Evolutionary conservation across 2,329 filamentous ascomycete genomes (phyloP).

Genomic region (Fusarium protoensiforme): DNA sequence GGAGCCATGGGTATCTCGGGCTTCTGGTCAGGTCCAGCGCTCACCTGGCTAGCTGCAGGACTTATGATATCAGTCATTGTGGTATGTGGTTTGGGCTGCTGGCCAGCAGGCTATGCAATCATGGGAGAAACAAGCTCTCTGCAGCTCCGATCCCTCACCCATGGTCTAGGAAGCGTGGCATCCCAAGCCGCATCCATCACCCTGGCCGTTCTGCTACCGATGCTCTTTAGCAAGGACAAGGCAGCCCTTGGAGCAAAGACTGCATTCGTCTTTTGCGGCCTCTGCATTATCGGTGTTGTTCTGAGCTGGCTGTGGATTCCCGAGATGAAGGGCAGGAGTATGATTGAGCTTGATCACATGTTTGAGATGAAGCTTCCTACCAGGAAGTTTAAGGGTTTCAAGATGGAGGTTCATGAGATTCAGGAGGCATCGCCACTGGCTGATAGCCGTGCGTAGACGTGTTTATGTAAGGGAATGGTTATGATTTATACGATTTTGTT

Average conservation of each 20-base stretch:
- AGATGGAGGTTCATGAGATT: conserved; percentile 1
- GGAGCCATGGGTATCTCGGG: conserved; percentile 50
- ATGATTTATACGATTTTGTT: neutral
- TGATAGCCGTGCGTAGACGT: neutral
- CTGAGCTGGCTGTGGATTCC: conserved; percentile 41
- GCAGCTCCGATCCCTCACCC: conserved; percentile 38
- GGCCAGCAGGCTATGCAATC: conserved; percentile 55
- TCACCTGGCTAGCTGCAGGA: conserved; percentile 21
- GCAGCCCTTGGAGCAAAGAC: conserved; percentile 54
- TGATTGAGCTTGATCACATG: conserved; percentile 39
- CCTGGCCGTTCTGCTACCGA: conserved; percentile 39
- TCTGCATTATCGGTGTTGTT: conserved; percentile 30
- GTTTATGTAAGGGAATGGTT: neutral
- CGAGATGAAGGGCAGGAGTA: conserved; percentile 39
- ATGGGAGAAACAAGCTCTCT: conserved; percentile 45
- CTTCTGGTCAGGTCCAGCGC: conserved; percentile 9
- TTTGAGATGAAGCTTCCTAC: conserved; percentile 25
- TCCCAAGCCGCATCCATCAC: conserved; percentile 50
- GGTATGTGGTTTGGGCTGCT: conserved; percentile 53
- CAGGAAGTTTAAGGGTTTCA: conserved; percentile 26
- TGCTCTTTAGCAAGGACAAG: conserved; percentile 45
- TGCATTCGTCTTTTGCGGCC: conserved; percentile 52
- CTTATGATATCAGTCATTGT: conserved; percentile 55
- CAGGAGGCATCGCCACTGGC: conserved; percentile 23
- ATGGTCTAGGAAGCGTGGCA: conserved; percentile 54